A percentile compares a stretch with the other conserved stretches of the same genome.
Conservation (phyloP, 208 protist genomes). For the Wallacemonas collosoma region DNA sequence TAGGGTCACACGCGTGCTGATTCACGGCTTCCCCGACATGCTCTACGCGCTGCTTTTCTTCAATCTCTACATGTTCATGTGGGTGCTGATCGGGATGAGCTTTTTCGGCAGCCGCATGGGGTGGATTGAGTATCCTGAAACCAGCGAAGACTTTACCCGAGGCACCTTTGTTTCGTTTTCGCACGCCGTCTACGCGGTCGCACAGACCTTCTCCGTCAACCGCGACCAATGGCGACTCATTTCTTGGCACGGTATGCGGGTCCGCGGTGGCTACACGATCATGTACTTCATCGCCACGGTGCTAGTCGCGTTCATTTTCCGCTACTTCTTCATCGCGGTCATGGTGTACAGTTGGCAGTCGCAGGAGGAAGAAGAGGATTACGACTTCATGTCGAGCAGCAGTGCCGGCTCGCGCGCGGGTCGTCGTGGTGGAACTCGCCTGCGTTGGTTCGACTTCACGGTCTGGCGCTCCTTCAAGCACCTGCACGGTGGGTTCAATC, state of each 20-base stretch:
- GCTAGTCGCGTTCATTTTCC: slow-evolving; percentile 77
- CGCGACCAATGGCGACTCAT: slow-evolving; percentile 88
- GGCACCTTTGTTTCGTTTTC: slow-evolving; percentile 85
- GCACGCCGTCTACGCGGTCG: slow-evolving; percentile 73
- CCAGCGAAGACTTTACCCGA: slow-evolving; percentile 54
- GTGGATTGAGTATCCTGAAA: slow-evolving; percentile 44
- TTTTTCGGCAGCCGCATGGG: slow-evolving; percentile 87
- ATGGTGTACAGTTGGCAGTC: slow-evolving; percentile 84
- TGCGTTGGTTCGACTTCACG: slow-evolving; percentile 91
- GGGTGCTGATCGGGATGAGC: slow-evolving; percentile 90
- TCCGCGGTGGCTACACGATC: slow-evolving; percentile 77
- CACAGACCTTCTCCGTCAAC: slow-evolving; percentile 87
- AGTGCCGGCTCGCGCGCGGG: slow-evolving; percentile 22
- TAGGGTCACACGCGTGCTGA: slow-evolving; percentile 76
- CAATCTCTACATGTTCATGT: slow-evolving; percentile 92
- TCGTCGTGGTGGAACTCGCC: slow-evolving; percentile 23
- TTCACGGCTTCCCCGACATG: slow-evolving; percentile 79
- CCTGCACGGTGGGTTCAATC: slow-evolving; percentile 88
- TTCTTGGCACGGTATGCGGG: slow-evolving; percentile 83
- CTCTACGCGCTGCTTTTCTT: slow-evolving; percentile 88
- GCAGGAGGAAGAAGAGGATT: slow-evolving; percentile 75
- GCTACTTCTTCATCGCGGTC: slow-evolving; percentile 88
- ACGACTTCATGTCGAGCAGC: slow-evolving; percentile 37
- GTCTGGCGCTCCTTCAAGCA: slow-evolving; percentile 93
- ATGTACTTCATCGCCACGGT: slow-evolving; percentile 89